These are phyloP conservation scores for Leccinum barrowsii DNA, from an alignment of 768 basidiomycete genomes.

Conservation along the genomic window DNA sequence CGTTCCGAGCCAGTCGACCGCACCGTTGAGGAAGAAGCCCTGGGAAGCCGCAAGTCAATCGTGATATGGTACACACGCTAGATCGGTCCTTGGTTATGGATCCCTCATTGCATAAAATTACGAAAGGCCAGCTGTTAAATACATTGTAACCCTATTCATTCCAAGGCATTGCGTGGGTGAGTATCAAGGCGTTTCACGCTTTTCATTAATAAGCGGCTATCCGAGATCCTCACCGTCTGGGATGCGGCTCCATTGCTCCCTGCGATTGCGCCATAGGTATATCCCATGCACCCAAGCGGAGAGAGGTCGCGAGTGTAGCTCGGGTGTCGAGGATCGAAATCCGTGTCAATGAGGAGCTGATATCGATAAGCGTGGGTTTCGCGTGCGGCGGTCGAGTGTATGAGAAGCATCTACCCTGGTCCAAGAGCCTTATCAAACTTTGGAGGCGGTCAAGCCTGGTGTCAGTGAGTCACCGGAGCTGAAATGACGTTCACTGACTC, in stretches of 20 bases:
- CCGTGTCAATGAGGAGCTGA: not conserved
- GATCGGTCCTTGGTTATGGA: slow-evolving; percentile 6
- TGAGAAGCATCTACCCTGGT: not conserved
- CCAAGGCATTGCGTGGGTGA: slow-evolving; percentile 8
- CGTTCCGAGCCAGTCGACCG: slow-evolving; percentile 53
- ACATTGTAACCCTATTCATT: slow-evolving; percentile 8
- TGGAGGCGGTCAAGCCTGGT: not conserved
- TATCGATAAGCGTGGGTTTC: slow-evolving; percentile 12
- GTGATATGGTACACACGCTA: slow-evolving; percentile 16
- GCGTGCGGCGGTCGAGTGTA: not conserved
- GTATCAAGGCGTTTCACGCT: not conserved
- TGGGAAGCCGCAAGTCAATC: slow-evolving; percentile 47
- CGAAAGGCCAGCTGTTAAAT: not conserved
- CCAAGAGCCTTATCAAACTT: slow-evolving; percentile 7
- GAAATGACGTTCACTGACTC: slow-evolving; percentile 11
- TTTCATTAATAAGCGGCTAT: not conserved
- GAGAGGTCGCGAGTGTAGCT: not conserved
- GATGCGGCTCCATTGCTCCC: not conserved
- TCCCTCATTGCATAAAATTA: slow-evolving; percentile 14
- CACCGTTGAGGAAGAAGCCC: slow-evolving; percentile 55
- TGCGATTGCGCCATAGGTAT: not conserved
- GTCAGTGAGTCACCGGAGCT: slow-evolving; percentile 18
- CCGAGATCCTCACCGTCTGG: not conserved
- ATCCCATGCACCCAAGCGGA: not conserved
- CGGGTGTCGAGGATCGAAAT: slow-evolving; percentile 4